Evolutionary conservation across 768 basidiomycete species (phyloP), one percentile per base, ranked within the genome.

Genomic region (Lentinula sp.): DNA sequence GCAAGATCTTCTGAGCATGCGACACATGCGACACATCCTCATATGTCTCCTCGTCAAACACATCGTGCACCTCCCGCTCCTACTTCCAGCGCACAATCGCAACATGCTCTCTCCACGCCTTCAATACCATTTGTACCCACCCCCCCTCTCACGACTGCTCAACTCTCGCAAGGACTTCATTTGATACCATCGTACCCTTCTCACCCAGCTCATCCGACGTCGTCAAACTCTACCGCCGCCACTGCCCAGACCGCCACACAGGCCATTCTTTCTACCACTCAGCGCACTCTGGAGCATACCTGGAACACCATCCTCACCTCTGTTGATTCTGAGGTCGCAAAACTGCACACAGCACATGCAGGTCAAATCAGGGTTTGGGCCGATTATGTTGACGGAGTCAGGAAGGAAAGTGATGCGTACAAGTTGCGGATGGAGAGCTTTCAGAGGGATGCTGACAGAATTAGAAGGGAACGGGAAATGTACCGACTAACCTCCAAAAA

Each of bases 351-450:
- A 5, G n/a, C 20, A 28, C 55, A 56, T 15, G 23, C 41, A 10
- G 41, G 55, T 6, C 55, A 56, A n/a, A 56, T 56, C 7, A 56
- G 39, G 16, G 55, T 56, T 2, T 56, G 55, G 55, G 55, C 55
- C 3, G 55, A 56, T 12, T 56, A 56, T 32, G 35, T 37, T 8
- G 55, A 56, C 9, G 8, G n/a, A 7, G 18, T 54, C 5, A 39
- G 28, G 20, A 35, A 20, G 12, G 53, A 54, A 12, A 54, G 53
- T 7, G 50, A 32, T 12, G 9, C 6, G 13, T 15, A 12, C 2
- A 39, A 37, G 53, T 7, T 9, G 15, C 32, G 18, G 28, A 36
- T n/a, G 7, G 32, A 53, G 10, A 18, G 51, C 15, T n/a, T 41
- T 42, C 36, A 55, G 23, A 50, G 49, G 49, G 49, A 50, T 7